phyloP scores from a whole-genome alignment of 1,284 basidiomycete genomes.

The Sporisorium reilianum region DNA sequence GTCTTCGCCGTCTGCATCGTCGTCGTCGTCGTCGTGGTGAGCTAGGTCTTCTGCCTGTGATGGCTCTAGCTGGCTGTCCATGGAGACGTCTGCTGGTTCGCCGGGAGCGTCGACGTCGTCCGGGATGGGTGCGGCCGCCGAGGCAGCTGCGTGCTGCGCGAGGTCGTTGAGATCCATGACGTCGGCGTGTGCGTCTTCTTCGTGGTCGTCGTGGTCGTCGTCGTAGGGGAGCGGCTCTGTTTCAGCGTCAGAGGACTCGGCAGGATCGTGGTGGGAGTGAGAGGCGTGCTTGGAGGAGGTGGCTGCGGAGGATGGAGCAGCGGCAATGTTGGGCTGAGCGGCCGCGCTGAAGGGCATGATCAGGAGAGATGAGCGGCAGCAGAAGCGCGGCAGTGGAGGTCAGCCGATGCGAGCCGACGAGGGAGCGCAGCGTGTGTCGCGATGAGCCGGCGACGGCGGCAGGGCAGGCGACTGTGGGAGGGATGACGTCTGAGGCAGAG shows the following conservation, averaged over 20 bases:
- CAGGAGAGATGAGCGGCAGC: conserved; percentile 32
- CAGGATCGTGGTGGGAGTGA: conserved; percentile 16
- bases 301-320: conserved; percentile 35
- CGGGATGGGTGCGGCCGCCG: conserved; percentile 14
- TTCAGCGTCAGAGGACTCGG: conserved; percentile 59
- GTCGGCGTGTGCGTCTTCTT: conserved; percentile 24
- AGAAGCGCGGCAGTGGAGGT: conserved; percentile 28
- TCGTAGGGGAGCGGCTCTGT: conserved; percentile 65
- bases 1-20: conserved; percentile 13
- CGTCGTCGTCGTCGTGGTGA: conserved; percentile 4
- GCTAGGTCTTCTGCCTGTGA: conserved; percentile 20
- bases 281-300: conserved; percentile 9
- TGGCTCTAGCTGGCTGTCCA: conserved; percentile 30
- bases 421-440: conserved; percentile 19
- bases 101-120: conserved; percentile 27
- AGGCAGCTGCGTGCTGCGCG: conserved; percentile 24
- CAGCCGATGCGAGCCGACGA: conserved; percentile 23
- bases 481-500: background rate
- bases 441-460: conserved; percentile 16
- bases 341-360: conserved; percentile 45
- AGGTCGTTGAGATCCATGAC: conserved; percentile 44
- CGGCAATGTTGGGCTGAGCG: conserved; percentile 28
- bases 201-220: conserved; percentile 38
- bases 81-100: conserved; percentile 26
- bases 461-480: background rate